A percentile compares a stretch with the other conserved stretches of the same genome.
Conservation (phyloP, 345 rosid species). For the Moricandia arvensis region DNA sequence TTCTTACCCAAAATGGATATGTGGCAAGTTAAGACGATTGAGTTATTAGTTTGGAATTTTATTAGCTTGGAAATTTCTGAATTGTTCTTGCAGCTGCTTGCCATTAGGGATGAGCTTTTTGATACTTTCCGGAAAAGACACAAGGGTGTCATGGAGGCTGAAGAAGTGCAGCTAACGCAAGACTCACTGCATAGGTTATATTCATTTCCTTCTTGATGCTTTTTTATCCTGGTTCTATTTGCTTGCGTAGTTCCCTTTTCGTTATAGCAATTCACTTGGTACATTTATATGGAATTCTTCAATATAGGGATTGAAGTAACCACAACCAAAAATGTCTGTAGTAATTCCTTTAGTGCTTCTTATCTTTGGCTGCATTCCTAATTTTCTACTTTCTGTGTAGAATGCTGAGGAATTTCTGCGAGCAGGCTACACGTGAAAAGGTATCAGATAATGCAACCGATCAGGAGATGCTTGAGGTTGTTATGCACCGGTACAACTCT, state of each 20-base stretch:
- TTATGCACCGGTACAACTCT: constrained; percentile 70
- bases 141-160: constrained; percentile 82
- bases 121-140: constrained; percentile 94
- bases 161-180: constrained; percentile 85
- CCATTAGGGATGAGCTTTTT: constrained; percentile 93
- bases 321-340: not conserved
- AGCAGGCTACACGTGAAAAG: constrained; percentile 73
- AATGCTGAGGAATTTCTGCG: constrained; percentile 83
- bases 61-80: constrained; percentile 10
- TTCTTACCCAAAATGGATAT: not conserved
- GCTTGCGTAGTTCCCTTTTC: not conserved
- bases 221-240: not conserved
- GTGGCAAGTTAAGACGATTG: not conserved
- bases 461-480: constrained; percentile 86
- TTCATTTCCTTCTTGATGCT: constrained; percentile 12
- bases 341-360: not conserved
- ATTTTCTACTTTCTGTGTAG: constrained; percentile 44
- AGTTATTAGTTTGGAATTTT: constrained; percentile 3
- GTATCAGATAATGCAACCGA: constrained; percentile 78
- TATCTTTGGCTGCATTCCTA: constrained; percentile 1
- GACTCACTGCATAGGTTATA: constrained; percentile 78
- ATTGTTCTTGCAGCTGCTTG: constrained; percentile 54
- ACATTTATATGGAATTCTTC: constrained; percentile 14
- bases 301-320: not conserved
- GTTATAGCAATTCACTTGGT: not conserved